Evolutionary conservation across 768 basidiomycete genomes (phyloP).

Genomic region (Phallus indusiatus): DNA sequence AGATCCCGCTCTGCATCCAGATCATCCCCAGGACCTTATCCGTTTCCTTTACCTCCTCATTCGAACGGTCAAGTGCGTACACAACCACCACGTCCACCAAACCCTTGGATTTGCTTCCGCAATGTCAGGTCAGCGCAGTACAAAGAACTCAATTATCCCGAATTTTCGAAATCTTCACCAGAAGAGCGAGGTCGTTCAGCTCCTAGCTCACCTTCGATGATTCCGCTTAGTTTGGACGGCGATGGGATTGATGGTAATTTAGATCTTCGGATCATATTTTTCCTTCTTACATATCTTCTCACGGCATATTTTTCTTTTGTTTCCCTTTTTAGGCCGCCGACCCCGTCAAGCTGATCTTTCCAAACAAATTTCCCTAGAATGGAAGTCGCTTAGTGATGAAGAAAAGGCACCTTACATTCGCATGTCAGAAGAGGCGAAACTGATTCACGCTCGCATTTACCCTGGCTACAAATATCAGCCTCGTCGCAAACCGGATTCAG

Average conservation of each 20-base stretch:
- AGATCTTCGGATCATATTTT: neutral
- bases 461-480: slow-evolving; percentile 60
- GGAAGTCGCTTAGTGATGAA: slow-evolving; percentile 57
- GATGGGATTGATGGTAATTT: neutral
- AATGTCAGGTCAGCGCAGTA: slow-evolving; percentile 7
- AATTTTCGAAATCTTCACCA: neutral
- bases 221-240: slow-evolving; percentile 4
- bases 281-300: neutral
- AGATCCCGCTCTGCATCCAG: neutral
- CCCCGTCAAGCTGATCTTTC: slow-evolving; percentile 64
- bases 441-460: slow-evolving; percentile 38
- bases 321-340: slow-evolving; percentile 3
- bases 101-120: slow-evolving; percentile 11
- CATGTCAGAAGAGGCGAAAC: slow-evolving; percentile 38
- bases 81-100: slow-evolving; percentile 8
- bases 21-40: slow-evolving; percentile 8
- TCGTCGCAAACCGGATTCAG: slow-evolving; percentile 1
- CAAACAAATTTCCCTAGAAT: slow-evolving; percentile 74
- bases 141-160: slow-evolving; percentile 6
- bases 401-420: slow-evolving; percentile 44
- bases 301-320: neutral
- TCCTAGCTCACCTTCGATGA: slow-evolving; percentile 2
- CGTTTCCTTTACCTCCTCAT: slow-evolving; percentile 4
- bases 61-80: slow-evolving; percentile 11
- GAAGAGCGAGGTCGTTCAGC: slow-evolving; percentile 2